phyloP scores from a whole-genome alignment of 2,329 filamentous ascomycete species.

The Pseudogymnoascus destructans region DNA sequence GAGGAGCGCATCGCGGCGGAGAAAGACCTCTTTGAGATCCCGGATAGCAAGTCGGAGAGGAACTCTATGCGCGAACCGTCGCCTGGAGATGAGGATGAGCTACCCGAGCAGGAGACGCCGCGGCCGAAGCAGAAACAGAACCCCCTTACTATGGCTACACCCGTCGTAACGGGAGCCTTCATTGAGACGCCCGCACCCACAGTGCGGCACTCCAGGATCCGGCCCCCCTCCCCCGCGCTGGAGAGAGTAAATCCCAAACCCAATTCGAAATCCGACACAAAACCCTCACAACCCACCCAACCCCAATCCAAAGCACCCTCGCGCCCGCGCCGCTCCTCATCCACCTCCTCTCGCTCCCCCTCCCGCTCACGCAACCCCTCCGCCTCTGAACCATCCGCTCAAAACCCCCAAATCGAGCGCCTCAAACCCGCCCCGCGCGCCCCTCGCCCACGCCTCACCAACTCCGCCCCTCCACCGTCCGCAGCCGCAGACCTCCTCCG shows the following conservation, averaged over 20 bases:
- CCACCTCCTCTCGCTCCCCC: background rate
- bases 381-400: background rate
- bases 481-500: slow-evolving; percentile 21
- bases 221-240: background rate
- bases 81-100: slow-evolving; percentile 16
- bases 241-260: background rate
- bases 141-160: slow-evolving; percentile 20
- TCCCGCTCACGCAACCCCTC: background rate
- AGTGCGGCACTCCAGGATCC: slow-evolving; percentile 26
- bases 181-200: slow-evolving; percentile 27
- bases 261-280: background rate
- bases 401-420: background rate
- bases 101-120: slow-evolving; percentile 16
- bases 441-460: slow-evolving; percentile 15
- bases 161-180: slow-evolving; percentile 23
- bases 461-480: slow-evolving; percentile 17
- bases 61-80: slow-evolving; percentile 16
- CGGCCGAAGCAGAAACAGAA: slow-evolving; percentile 14
- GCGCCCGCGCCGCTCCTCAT: background rate
- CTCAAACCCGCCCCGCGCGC: background rate
- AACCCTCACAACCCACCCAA: background rate
- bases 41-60: slow-evolving; percentile 19
- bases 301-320: background rate
- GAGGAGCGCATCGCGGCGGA: slow-evolving; percentile 22
- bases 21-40: slow-evolving; percentile 20